Percentiles rank a stretch among this genome's conserved stretches.
Evolutionary conservation across 164 flowering plant species (phyloP).

Genomic region (Platanus orientalis): DNA sequence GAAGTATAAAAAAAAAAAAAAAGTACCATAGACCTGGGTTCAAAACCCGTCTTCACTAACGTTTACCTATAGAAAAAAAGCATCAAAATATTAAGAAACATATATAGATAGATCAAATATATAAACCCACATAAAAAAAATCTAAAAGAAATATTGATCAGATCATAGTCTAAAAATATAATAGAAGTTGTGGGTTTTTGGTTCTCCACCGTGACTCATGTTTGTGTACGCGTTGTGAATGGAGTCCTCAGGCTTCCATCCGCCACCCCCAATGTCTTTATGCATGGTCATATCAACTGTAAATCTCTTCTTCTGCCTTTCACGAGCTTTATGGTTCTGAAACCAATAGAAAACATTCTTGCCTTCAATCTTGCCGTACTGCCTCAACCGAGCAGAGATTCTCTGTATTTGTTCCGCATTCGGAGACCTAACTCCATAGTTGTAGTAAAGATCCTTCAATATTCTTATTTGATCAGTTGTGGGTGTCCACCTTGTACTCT

Average conservation of each 20-base stretch:
- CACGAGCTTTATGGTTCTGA: conserved; percentile 96
- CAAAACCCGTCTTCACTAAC: too few relatives aligned
- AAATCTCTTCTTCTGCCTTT: conserved; percentile 84
- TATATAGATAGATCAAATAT: too few relatives aligned
- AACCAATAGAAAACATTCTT: conserved; percentile 99
- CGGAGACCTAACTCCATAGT: conserved; percentile 87
- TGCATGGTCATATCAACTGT: conserved; percentile 36
- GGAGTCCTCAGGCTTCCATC: conserved; percentile 22
- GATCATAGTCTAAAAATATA: not conserved
- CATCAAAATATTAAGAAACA: too few relatives aligned
- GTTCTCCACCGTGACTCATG: conserved; percentile 15
- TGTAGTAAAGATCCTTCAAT: conserved; percentile 85
- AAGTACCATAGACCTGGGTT: not conserved
- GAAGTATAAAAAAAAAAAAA: not conserved
- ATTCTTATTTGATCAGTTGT: conserved; percentile 92
- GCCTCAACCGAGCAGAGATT: conserved; percentile 73
- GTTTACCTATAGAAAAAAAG: not conserved
- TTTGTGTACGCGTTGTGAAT: conserved; percentile 25
- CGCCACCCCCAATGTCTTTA: conserved; percentile 3
- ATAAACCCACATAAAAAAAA: not conserved
- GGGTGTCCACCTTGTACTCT: conserved; percentile 89
- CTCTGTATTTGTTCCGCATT: conserved; percentile 86
- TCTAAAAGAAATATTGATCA: not conserved
- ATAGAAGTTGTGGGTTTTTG: not conserved
- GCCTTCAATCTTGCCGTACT: conserved; percentile 96